phyloP scores from a whole-genome alignment of 73 alveolate genomes.

The Paramecium biaurelia region DNA sequence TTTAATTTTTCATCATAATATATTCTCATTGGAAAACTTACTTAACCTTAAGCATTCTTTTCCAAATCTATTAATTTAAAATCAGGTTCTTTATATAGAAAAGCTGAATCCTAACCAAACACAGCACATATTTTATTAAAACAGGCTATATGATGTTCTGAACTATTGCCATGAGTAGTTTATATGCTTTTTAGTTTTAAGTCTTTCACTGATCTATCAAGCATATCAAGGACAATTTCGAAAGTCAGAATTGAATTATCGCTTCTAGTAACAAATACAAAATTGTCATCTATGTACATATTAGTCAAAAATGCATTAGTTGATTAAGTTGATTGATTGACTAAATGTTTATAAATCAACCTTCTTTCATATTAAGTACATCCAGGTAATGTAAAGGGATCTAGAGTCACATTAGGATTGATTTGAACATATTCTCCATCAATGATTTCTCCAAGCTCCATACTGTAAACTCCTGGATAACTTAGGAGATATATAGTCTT shows the following conservation, averaged over 20 bases:
- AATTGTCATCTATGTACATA: neutral
- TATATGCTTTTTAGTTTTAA: neutral
- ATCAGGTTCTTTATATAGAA: neutral
- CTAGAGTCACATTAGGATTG: neutral
- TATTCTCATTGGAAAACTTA: neutral
- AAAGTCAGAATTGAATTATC: neutral
- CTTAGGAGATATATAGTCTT: neutral
- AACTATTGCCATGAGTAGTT: neutral
- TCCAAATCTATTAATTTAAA: neutral
- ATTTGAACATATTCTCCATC: neutral
- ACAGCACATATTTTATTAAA: neutral
- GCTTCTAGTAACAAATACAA: neutral
- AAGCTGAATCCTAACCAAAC: neutral
- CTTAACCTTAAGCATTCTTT: neutral
- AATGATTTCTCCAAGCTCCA: neutral
- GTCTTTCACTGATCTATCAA: neutral
- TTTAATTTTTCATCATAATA: neutral
- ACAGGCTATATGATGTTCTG: neutral
- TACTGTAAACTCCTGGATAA: conserved; percentile 1
- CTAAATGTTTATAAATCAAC: conserved; percentile 2
- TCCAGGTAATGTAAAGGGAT: neutral
- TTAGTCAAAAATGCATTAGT: neutral
- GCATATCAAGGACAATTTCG: neutral
- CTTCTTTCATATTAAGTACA: neutral
- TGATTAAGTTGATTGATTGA: neutral